Evolutionary conservation across 129 eudicot genomes (phyloP), one percentile per base, ranked within the genome.

Genomic region (Saussurea involucrata): DNA sequence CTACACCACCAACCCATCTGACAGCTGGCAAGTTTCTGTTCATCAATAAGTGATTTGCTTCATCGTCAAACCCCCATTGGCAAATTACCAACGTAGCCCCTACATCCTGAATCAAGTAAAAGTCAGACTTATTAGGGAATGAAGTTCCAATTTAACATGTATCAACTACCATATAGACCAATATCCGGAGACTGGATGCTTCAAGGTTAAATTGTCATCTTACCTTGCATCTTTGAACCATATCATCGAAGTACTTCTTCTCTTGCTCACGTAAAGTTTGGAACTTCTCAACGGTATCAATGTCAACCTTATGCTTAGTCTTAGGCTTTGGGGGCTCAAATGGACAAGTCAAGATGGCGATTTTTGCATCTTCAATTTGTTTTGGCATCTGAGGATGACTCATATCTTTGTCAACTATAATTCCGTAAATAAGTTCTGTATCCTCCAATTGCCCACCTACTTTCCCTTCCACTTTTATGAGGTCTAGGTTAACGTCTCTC

Each of bases 381-480:
- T 95, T 95, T n/a, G 99, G 99, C 99, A 95, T 95, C 81, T 95
- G 99, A 22, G 99, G 99, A 69, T 95, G 99, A 72, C 99, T 95
- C 99, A 95, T 95, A 80, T 95, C 99, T 81, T 95, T 95, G 85
- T 95, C 99, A 24, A 95, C 96, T 65, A 95, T 74, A 33, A 95
- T 92, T 77, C 99, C 99, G 68, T 95, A 88, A 34, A 95, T 90
- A 12, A 95, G 91, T 80, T 95, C 99, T 6, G 99, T 95, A 73
- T 95, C 99, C 88, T 95, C 99, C 77, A 95, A 77, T 81, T 92
- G 92, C 24, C 99, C 99, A 61, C 99, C 99, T 3, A 95, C 99
- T 86, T 95, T 95, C 6, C 97, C 99, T 77, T 95, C 99, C 24
- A 95, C 96, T 82, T 95, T 95, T 76, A 95, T 95, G 13, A 95